These are phyloP conservation scores for Tetrastigma voinierianum DNA, from an alignment of 164 flowering plant genomes.

Conservation along the genomic window DNA sequence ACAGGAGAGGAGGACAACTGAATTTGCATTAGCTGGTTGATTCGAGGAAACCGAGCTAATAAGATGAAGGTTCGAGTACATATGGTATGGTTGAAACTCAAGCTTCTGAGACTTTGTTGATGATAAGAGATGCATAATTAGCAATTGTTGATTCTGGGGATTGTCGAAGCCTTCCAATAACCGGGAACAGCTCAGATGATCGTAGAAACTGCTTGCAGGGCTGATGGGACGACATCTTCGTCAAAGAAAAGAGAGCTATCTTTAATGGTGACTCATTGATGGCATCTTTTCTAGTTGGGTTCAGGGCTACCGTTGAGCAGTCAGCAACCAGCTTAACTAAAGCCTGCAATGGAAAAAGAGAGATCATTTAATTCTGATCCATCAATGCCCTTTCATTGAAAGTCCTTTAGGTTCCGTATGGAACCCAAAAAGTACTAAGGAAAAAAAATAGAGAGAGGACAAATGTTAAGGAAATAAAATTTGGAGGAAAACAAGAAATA, in stretches of 20 bases:
- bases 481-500: too few relatives aligned
- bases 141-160: conserved; percentile 81
- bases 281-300: conserved; percentile 71
- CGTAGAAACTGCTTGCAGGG: conserved; percentile 70
- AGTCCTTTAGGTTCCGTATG: too few relatives aligned
- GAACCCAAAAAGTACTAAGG: too few relatives aligned
- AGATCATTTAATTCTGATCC: background rate
- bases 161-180: conserved; percentile 62
- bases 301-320: conserved; percentile 66
- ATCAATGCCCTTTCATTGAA: too few relatives aligned
- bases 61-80: too few relatives aligned
- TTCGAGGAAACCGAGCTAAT: too few relatives aligned
- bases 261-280: conserved; percentile 85
- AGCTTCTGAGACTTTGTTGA: conserved; percentile 49
- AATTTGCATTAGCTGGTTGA: too few relatives aligned
- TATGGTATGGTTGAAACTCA: conserved; percentile 9
- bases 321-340: conserved; percentile 77
- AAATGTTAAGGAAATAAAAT: too few relatives aligned
- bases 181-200: conserved; percentile 70
- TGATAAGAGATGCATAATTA: conserved; percentile 65
- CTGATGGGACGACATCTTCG: conserved; percentile 76
- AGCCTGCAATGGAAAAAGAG: conserved; percentile 55
- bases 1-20: too few relatives aligned
- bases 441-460: too few relatives aligned
- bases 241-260: conserved; percentile 88